Evolutionary conservation across 176 grass and related monocot species (phyloP), one percentile per base, ranked within the genome.

Genomic region (Echinochloa phyllopogon): DNA sequence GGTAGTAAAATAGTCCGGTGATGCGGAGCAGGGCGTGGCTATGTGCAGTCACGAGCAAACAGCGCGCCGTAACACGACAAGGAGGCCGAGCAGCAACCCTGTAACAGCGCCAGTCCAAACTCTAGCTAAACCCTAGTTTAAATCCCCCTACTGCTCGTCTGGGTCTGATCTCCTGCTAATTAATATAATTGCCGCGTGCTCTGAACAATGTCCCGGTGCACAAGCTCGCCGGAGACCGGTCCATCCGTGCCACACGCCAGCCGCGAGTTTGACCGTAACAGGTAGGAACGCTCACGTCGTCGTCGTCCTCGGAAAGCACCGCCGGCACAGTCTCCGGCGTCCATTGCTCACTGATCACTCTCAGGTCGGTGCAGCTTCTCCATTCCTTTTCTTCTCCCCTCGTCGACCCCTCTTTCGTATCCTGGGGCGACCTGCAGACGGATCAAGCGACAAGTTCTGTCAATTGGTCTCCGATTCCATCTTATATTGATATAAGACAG

Each of bases 21-120:
- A 44, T 47, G 47, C 10, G 47, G 42, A 71, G 47, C 69, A 25
- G 10, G 11, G 11, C 59, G 7, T 13, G 27, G 27, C 25, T 5
- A 5, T 4, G 71, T 74, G 0, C 47, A 36, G 48, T 74, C 71
- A 74, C 71, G 71, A 52, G 48, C 24, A 7, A 7, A 33, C 43
- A 50, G 2, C 65, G 6, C 41, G 3, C 69, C 27, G 48, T 74
- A 74, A 74, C 27, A 20, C 71, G 71, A 74, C 71, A 74, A 50
- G 16, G 27, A 23, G 10, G 8, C 4, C 13, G 8, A 43, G 23
- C 4, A 8, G 65, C 42, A 65, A 10, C 62, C 13, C 40, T 41
- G 10, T 43, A 24, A 44, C 67, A 49, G 69, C 44, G 43, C 69
- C 24, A 48, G 43, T 29, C 69, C 69, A 17, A 49, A 49, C 1